These are phyloP conservation scores for Ogataea corticis DNA, from an alignment of 805 yeast genomes.

Conservation along the genomic window DNA sequence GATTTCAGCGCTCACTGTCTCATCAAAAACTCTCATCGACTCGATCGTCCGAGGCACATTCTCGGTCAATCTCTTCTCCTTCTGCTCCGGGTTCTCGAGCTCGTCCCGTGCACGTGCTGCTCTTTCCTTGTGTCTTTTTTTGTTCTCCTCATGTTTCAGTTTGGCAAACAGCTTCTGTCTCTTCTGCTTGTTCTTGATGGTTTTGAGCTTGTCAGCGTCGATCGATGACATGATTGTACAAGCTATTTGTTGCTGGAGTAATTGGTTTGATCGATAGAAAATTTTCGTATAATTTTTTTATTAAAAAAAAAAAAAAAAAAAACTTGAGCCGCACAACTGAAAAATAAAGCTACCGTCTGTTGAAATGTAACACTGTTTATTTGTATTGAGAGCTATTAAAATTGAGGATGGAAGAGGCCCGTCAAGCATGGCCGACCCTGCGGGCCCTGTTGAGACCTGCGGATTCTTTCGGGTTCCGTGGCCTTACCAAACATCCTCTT, in stretches of 20 bases:
- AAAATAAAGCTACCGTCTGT: too few species aligned
- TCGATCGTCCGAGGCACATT: slow-evolving; percentile 86
- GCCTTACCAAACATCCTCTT: slow-evolving; percentile 95
- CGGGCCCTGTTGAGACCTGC: too few species aligned
- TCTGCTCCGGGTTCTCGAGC: slow-evolving; percentile 75
- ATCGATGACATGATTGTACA: slow-evolving; percentile 25
- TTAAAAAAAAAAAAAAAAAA: not conserved
- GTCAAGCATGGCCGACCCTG: too few species aligned
- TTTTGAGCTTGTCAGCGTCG: slow-evolving; percentile 41
- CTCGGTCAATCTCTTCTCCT: slow-evolving; percentile 72
- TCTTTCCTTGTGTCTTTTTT: slow-evolving; percentile 74
- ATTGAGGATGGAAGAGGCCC: too few species aligned
- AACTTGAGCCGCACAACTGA: slow-evolving; percentile 1
- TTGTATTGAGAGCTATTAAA: too few species aligned
- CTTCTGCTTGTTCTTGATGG: slow-evolving; percentile 72
- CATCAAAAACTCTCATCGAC: slow-evolving; percentile 81
- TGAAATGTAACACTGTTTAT: too few species aligned
- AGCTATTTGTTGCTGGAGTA: not conserved
- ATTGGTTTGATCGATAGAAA: not conserved
- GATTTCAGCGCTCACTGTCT: slow-evolving; percentile 62
- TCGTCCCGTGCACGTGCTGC: slow-evolving; percentile 88
- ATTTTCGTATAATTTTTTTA: slow-evolving; percentile 2
- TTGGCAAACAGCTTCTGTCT: slow-evolving; percentile 78
- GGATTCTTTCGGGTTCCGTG: too few species aligned
- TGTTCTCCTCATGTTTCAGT: slow-evolving; percentile 71